Evolutionary conservation across 2,329 filamentous ascomycete genomes (phyloP), one percentile per base, ranked within the genome.

Genomic region (Colletotrichum caudatum): DNA sequence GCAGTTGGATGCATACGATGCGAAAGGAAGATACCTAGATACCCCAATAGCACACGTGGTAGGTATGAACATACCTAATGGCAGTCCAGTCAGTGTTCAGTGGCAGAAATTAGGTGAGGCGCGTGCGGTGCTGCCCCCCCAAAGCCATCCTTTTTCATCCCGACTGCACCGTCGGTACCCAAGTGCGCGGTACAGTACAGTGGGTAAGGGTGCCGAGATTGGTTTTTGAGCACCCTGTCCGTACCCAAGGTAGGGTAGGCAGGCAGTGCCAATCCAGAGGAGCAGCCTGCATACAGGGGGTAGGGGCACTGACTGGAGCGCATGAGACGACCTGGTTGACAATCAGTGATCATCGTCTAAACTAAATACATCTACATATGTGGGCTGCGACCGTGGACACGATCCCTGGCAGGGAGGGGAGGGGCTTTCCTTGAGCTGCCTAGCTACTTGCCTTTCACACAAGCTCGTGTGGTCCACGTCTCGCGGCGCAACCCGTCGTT

Each of bases 1-100:
- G n/a, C 33, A 41, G 50, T 46, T 35, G 60, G 35, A 69, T 39
- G 53, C 61, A 64, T 62, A 69, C 64, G 53, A 53, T 65, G 66
- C 51, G 66, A 50, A 63, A 69, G 66, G 66, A 50, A 62, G 48
- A 61, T 51, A 50, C 35, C 29, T 29, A 29, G 29, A 37, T 37
- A 37, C 35, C 7, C 35, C 35, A 37, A 37, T 37, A 37, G 35
- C 35, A 37, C 35, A 29, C 29, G 29, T 29, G 29, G 35, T 37
- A 37, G 35, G 35, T 37, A 9, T 29, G 5, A 3, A 29, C 29
- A 29, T 29, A 29, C 26, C 26, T 29, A 29, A 29, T 29, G 29
- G 29, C 29, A 29, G 2, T 29, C 29, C 29, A 29, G 29, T 29
- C 29, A 29, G 29, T 29, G 29, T 29, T 4, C 29, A 29, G 29